phyloP scores from a whole-genome alignment of 1,139 yeast genomes.

The Suhomyces atakaporum region DNA sequence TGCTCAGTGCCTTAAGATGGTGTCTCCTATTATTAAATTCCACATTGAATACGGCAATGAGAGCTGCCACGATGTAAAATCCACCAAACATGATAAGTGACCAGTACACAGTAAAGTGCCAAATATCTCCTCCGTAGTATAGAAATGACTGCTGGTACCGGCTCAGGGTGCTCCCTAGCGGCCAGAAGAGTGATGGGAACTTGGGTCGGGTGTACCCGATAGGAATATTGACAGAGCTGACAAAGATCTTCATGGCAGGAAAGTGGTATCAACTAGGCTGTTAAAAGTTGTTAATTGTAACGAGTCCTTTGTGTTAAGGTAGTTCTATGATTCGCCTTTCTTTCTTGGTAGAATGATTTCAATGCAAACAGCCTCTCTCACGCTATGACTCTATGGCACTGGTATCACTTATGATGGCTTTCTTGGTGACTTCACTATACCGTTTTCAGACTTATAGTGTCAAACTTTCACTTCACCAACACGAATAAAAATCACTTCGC shows the following conservation, averaged over 20 bases:
- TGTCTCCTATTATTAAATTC: slow-evolving; percentile 26
- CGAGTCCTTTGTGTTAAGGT: too few relatives aligned
- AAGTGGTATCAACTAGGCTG: too few relatives aligned
- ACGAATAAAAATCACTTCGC: too few relatives aligned
- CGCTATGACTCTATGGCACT: too few relatives aligned
- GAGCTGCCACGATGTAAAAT: slow-evolving; percentile 67
- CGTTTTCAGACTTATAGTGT: too few relatives aligned
- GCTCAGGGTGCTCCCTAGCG: slow-evolving; percentile 46
- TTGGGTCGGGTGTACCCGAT: slow-evolving; percentile 77
- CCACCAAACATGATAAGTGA: slow-evolving; percentile 64
- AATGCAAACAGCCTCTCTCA: too few relatives aligned
- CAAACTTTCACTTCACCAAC: too few relatives aligned
- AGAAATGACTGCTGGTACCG: slow-evolving; percentile 57
- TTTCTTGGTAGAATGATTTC: too few relatives aligned
- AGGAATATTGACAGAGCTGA: slow-evolving; percentile 56
- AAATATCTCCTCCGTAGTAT: slow-evolving; percentile 72
- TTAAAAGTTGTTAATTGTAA: too few relatives aligned
- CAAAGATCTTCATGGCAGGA: slow-evolving; percentile 43
- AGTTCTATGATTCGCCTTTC: too few relatives aligned
- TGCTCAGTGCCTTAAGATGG: slow-evolving; percentile 15
- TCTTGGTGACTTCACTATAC: too few relatives aligned
- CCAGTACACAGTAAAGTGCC: slow-evolving; percentile 86
- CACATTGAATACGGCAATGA: slow-evolving; percentile 54
- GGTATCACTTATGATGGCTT: too few relatives aligned
- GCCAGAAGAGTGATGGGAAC: slow-evolving; percentile 85